Evolutionary conservation across 495 filamentous ascomycete species (phyloP), one percentile per base, ranked within the genome.

Genomic region (Penicillium daleae): DNA sequence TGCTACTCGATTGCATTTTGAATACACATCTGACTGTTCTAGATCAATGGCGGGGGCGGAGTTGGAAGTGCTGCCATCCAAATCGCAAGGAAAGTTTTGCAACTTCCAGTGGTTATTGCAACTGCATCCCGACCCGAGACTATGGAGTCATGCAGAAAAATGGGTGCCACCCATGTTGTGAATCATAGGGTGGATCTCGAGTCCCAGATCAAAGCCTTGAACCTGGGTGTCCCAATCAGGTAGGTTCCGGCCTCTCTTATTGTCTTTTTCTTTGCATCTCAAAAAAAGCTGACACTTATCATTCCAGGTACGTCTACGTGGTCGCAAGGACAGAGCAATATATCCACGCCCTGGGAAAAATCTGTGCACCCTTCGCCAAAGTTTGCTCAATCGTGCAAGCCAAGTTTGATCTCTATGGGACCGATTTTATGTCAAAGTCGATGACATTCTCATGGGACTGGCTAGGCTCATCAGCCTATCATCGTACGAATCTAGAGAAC

Each of bases 391-490:
- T 77, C 42, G 73, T 75, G 19, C 72, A 76, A 60, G 67, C 59
- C 17, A 56, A 73, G 51, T 64, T 69, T 10, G 63, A 67, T 26
- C 72, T 75, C 71, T 73, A 75, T 54, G 73, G 74, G 1, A 75
- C 74, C 12, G 68, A 73, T 53, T 73, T 66, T 57, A 75, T 77
- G 74, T 71, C 72, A 37, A 77, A 77, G 63, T 70, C 60, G 27
- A 37, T 77, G 58, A 67, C 71, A n/a, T 77, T 74, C 60, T 54
- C 65, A 22, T 77, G 74, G 73, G 66, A 58, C 57, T 54, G 72
- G 37, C 37, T 77, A 12, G 73, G 73, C 10, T 69, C 71, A 46
- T 48, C 71, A 74, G 46, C 62, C 61, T 35, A 26, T 57, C 55
- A 57, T 57, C 33, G 27, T 15, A 57, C 24, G 6, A 19, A 48